These are phyloP conservation scores for Myxozyma mucilagina DNA, from an alignment of 805 yeast genomes.

Conservation along the genomic window DNA sequence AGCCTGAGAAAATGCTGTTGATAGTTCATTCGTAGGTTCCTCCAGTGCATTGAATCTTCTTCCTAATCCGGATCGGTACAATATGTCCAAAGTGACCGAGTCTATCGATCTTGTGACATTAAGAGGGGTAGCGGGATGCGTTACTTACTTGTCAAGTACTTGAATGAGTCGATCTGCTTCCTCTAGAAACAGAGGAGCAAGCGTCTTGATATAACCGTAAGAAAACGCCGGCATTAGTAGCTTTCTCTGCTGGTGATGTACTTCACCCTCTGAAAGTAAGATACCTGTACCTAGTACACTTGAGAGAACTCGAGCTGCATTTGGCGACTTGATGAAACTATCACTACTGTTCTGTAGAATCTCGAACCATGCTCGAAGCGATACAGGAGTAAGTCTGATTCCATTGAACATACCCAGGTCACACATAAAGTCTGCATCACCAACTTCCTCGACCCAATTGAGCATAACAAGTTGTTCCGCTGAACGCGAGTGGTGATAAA, in stretches of 20 bases:
- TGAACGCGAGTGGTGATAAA: background rate
- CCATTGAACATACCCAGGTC: constrained; percentile 1
- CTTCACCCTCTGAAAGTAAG: constrained; percentile 1
- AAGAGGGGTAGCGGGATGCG: background rate
- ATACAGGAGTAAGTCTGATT: constrained; percentile 7
- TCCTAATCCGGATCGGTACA: constrained; percentile 19
- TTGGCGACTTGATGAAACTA: constrained; percentile 19
- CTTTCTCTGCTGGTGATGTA: constrained; percentile 12
- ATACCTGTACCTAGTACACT: constrained; percentile 1
- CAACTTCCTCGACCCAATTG: constrained; percentile 8
- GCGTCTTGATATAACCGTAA: constrained; percentile 5
- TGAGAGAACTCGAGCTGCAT: background rate
- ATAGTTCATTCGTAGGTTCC: constrained; percentile 17
- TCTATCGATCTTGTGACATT: background rate
- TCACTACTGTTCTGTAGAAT: constrained; percentile 11
- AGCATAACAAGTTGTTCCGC: constrained; percentile 3
- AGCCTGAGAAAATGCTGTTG: constrained; percentile 3
- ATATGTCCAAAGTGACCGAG: constrained; percentile 18
- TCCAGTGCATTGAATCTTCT: constrained; percentile 14
- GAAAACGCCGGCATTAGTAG: constrained; percentile 10
- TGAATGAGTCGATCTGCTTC: background rate
- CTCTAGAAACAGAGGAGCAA: constrained; percentile 12
- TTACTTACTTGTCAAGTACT: background rate
- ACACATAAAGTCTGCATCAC: constrained; percentile 4
- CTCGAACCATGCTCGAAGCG: constrained; percentile 7